These are phyloP conservation scores for Selaginella tamariscina DNA, from an alignment of 75 land plant genomes.

Conservation along the genomic window DNA sequence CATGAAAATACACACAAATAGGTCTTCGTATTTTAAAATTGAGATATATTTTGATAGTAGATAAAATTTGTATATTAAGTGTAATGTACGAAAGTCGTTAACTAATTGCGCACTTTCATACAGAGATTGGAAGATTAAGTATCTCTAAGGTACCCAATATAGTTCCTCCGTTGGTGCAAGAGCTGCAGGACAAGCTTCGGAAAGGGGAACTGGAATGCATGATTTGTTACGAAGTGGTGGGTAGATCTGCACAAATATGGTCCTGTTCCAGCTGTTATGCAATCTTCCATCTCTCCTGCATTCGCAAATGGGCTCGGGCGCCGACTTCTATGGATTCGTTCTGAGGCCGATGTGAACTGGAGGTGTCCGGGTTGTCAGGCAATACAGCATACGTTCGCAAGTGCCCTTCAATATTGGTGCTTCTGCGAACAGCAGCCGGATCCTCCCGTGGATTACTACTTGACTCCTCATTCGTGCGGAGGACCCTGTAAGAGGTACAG, in stretches of 20 bases:
- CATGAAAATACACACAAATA: no score
- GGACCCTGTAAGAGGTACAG: slow-evolving; percentile 92
- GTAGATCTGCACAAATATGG: slow-evolving; percentile 66
- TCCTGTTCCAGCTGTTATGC: slow-evolving; percentile 80
- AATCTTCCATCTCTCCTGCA: slow-evolving; percentile 75
- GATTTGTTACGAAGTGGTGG: slow-evolving; percentile 91
- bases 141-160: not conserved
- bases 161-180: slow-evolving; percentile 72
- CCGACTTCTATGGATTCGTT: slow-evolving; percentile 57
- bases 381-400: slow-evolving; percentile 40
- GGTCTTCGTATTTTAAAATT: no score
- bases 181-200: slow-evolving; percentile 73
- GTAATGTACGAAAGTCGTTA: no score
- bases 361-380: slow-evolving; percentile 95
- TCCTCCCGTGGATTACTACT: slow-evolving; percentile 67
- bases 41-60: no score
- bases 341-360: slow-evolving; percentile 51
- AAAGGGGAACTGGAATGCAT: slow-evolving; percentile 81
- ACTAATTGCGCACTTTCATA: no score
- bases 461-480: slow-evolving; percentile 96
- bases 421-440: slow-evolving; percentile 74
- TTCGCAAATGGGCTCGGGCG: slow-evolving; percentile 85
- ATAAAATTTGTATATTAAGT: no score
- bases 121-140: not conserved
- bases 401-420: slow-evolving; percentile 65